Conservation (phyloP, 1,284 basidiomycete species). For the Heterobasidion parviporum region DNA sequence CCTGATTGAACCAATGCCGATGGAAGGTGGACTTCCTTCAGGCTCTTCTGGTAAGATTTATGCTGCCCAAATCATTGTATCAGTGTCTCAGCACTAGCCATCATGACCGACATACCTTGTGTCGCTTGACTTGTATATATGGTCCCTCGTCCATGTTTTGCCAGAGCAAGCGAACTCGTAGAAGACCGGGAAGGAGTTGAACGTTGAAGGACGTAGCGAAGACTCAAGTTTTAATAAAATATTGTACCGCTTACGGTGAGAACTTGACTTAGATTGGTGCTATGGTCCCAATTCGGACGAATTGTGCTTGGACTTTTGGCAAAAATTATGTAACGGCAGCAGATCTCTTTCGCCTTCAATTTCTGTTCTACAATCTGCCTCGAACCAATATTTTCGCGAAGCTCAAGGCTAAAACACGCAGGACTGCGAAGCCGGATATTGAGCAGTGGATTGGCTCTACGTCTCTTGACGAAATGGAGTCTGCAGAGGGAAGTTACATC, state of each 20-base stretch:
- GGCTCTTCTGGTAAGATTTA: constrained; percentile 59
- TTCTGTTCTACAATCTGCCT: not conserved
- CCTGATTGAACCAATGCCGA: constrained; percentile 50
- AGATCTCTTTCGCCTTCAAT: not conserved
- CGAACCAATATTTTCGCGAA: constrained; percentile 12
- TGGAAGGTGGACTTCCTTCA: constrained; percentile 67
- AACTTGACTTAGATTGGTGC: too few relatives aligned
- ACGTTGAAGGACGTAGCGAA: not conserved
- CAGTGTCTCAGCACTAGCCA: not conserved
- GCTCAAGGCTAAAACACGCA: constrained; percentile 16
- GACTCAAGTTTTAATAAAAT: not conserved
- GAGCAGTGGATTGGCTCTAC: constrained; percentile 28
- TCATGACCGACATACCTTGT: constrained; percentile 21
- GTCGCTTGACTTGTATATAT: constrained; percentile 24
- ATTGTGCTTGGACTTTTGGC: too few relatives aligned
- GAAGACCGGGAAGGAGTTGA: too few relatives aligned
- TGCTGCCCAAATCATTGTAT: constrained; percentile 32
- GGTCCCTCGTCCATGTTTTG: constrained; percentile 7
- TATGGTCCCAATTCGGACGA: too few relatives aligned
- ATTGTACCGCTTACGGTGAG: too few relatives aligned
- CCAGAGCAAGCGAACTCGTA: too few relatives aligned
- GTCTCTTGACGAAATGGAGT: constrained; percentile 21
- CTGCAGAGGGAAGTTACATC: constrained; percentile 18
- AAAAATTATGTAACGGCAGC: too few relatives aligned
- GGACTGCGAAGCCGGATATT: constrained; percentile 25